phyloP scores from a whole-genome alignment of 257 asterid genomes.

The Capsicum rhomboideum region DNA sequence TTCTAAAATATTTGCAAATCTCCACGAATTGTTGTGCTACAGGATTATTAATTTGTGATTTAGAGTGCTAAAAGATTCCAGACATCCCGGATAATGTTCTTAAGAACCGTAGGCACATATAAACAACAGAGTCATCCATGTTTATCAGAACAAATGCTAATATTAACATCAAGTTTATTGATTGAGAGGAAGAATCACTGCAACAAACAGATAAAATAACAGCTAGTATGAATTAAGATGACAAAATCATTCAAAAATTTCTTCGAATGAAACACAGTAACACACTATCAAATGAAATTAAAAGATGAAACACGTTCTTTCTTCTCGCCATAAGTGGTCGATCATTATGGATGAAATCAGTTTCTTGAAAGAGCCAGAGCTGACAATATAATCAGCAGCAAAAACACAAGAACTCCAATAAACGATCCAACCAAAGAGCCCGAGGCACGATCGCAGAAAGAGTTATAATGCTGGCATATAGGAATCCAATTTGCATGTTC shows the following conservation, averaged over 20 bases:
- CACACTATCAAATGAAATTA: not conserved
- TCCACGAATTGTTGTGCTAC: too few relatives aligned
- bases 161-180: not conserved
- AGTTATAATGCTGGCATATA: conserved; percentile 50
- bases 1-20: too few relatives aligned
- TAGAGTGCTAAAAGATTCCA: not conserved
- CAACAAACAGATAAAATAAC: not conserved
- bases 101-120: not conserved
- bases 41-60: not conserved
- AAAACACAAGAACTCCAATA: conserved; percentile 42
- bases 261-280: not conserved
- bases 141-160: not conserved
- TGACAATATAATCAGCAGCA: conserved; percentile 44
- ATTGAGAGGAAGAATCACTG: not conserved
- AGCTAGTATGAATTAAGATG: not conserved
- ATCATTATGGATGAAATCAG: not conserved
- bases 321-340: not conserved
- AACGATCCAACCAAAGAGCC: conserved; percentile 77
- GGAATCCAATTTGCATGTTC: conserved; percentile 39
- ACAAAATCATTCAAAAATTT: not conserved
- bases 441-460: conserved; percentile 60
- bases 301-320: not conserved
- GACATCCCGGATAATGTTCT: not conserved
- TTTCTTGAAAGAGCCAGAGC: conserved; percentile 44
- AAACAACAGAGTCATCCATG: not conserved